These are phyloP conservation scores for Sarcodon aspratus DNA, from an alignment of 768 basidiomycete species.

Conservation along the genomic window DNA sequence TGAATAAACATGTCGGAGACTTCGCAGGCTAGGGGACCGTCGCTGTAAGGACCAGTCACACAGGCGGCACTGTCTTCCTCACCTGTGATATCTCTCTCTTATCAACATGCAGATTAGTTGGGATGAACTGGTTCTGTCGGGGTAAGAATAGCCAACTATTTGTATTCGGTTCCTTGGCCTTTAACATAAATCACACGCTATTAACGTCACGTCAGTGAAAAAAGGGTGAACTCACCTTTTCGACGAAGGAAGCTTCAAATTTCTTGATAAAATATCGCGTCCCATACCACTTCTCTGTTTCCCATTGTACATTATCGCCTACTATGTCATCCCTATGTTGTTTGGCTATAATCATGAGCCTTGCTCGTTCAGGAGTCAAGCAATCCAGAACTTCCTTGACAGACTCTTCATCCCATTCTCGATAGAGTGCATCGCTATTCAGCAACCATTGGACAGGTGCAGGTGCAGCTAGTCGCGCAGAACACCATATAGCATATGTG, in stretches of 20 bases:
- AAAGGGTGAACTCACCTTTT: constrained; percentile 12
- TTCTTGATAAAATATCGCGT: constrained; percentile 32
- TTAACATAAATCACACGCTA: neutral
- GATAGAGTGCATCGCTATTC: constrained; percentile 5
- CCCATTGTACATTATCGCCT: constrained; percentile 11
- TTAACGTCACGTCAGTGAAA: neutral
- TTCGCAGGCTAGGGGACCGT: constrained; percentile 19
- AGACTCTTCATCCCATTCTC: constrained; percentile 10
- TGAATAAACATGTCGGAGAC: constrained; percentile 24
- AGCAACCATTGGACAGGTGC: constrained; percentile 9
- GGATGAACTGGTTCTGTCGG: constrained; percentile 39
- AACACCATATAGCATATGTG: constrained; percentile 26
- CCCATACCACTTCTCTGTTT: constrained; percentile 38
- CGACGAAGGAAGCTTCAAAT: constrained; percentile 19
- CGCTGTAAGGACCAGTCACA: no score
- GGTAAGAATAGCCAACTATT: constrained; percentile 18
- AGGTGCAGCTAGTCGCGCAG: constrained; percentile 13
- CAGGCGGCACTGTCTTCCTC: neutral
- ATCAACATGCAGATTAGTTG: constrained; percentile 31
- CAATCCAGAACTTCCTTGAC: constrained; percentile 11
- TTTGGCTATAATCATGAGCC: constrained; percentile 28
- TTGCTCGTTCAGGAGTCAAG: constrained; percentile 20
- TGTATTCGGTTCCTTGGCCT: neutral
- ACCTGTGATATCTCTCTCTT: constrained; percentile 22
- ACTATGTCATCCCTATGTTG: constrained; percentile 17